These are phyloP conservation scores for Baorangia bicolor DNA, from an alignment of 768 basidiomycete species.

Conservation along the genomic window DNA sequence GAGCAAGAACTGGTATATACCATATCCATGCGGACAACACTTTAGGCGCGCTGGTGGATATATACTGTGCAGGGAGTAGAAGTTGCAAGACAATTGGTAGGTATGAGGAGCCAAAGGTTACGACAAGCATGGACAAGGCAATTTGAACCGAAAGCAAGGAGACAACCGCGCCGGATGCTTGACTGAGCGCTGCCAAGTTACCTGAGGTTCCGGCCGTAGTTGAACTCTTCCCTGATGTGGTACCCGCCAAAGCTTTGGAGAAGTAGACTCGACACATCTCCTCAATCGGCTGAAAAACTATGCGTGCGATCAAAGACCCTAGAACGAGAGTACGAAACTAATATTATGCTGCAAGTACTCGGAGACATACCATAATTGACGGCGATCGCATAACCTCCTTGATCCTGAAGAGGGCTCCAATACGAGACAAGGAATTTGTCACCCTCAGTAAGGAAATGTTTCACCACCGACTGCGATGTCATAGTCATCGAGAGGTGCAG, in stretches of 20 bases:
- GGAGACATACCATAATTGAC: conserved; percentile 81
- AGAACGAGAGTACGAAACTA: conserved; percentile 3
- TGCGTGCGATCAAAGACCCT: conserved; percentile 92
- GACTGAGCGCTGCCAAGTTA: conserved; percentile 22
- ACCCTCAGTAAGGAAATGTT: conserved; percentile 94
- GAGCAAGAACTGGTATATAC: conserved; percentile 86
- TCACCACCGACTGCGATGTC: conserved; percentile 86
- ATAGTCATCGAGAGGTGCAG: conserved; percentile 74
- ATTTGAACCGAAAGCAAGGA: conserved; percentile 67
- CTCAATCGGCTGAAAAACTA: conserved; percentile 94
- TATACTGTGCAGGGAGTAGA: conserved; percentile 69
- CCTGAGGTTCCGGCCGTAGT: neutral
- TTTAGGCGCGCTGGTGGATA: conserved; percentile 72
- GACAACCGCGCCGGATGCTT: conserved; percentile 52
- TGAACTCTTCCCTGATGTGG: conserved; percentile 5
- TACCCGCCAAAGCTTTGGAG: conserved; percentile 55
- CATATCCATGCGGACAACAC: conserved; percentile 80
- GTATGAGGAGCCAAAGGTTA: conserved; percentile 75
- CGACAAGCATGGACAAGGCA: conserved; percentile 63
- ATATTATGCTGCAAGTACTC: neutral
- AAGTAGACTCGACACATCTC: conserved; percentile 90
- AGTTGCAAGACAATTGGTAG: conserved; percentile 66
- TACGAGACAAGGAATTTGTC: conserved; percentile 88
- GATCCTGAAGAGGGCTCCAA: conserved; percentile 80
- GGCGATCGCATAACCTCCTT: conserved; percentile 94